Evolutionary conservation across 179 eudicot genomes (phyloP), one percentile per base, ranked within the genome.

Genomic region (Carnegiea gigantea): DNA sequence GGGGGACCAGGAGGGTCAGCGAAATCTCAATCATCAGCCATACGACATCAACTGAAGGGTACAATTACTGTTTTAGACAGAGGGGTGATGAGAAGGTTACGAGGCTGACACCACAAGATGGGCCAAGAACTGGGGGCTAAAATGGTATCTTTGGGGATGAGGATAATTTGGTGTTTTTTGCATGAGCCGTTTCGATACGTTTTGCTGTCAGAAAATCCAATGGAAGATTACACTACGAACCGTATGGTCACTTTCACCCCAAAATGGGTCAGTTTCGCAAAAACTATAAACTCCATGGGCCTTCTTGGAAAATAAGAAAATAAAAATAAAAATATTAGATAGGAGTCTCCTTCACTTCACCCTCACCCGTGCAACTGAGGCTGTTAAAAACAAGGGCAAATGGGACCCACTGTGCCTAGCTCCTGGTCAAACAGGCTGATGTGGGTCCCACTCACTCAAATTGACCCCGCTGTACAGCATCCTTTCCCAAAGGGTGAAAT

Each of bases 171-270:
- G 53, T 49, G 78, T 44, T 48, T 70, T 65, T 77, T 83, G 88
- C 89, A 81, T 84, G 91, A 9, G 84, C 83, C 80, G 85, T 86
- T 90, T 87, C 75, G 81, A 83, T 83, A 84, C 85, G 83, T 80
- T 84, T 73, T 83, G 83, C 83, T 90, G 92, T 93, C 95, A 93
- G 93, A 89, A 89, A 88, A 93, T 93, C 97, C 95, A 93, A 89
- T 71, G 90, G 88, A 90, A 92, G 91, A 91, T 89, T 82, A 76
- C 81, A 83, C 70, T 53, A 70, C 49, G n/a, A 67, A 73, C 18
- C 78, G 88, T 80, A 21, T 83, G 76, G 87, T 87, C 89, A 76
- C 83, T 83, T 87, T 82, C 83, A 33, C 8, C 4, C 36, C 38
- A 59, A 60, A 59, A 53, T 18, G 67, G 81, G 76, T 14, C 18